phyloP scores from a whole-genome alignment of 1,284 basidiomycete species.

The Grifola frondosa region DNA sequence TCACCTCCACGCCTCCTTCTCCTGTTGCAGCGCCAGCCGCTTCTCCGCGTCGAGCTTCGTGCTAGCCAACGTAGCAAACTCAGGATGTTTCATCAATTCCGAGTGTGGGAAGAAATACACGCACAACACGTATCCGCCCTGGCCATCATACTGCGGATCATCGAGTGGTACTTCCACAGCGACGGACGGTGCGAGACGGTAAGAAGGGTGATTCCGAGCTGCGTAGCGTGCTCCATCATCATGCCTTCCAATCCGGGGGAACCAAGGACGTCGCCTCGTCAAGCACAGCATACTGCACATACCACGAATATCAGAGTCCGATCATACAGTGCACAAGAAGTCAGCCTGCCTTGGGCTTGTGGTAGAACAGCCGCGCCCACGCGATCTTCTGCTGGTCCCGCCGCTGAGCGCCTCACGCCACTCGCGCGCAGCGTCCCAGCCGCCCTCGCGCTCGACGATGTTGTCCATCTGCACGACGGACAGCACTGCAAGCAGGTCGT shows the following conservation, averaged over 20 bases:
- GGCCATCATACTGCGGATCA: constrained; percentile 86
- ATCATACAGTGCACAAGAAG: background rate
- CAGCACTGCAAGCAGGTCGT: constrained; percentile 74
- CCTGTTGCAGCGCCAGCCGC: constrained; percentile 89
- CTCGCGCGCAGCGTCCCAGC: constrained; percentile 87
- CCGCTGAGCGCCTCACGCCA: constrained; percentile 94
- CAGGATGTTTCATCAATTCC: background rate
- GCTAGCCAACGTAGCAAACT: constrained; percentile 39
- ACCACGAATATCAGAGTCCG: background rate
- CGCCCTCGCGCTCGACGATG: constrained; percentile 94
- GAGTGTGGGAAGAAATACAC: constrained; percentile 28
- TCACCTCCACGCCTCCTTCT: constrained; percentile 86
- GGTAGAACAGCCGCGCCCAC: constrained; percentile 96
- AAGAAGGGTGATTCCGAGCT: constrained; percentile 84
- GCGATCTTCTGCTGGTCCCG: constrained; percentile 92
- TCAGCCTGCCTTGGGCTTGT: constrained; percentile 76
- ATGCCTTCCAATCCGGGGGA: constrained; percentile 87
- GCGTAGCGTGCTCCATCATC: constrained; percentile 95
- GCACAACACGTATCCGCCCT: constrained; percentile 83
- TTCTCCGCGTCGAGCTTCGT: constrained; percentile 91
- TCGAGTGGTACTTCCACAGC: constrained; percentile 93
- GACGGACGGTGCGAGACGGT: constrained; percentile 92
- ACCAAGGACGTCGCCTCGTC: constrained; percentile 97
- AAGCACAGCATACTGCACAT: constrained; percentile 83
- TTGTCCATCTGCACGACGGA: constrained; percentile 82